Evolutionary conservation across 2,329 filamentous ascomycete genomes (phyloP).

Genomic region (Xylariomycetidae sp.): DNA sequence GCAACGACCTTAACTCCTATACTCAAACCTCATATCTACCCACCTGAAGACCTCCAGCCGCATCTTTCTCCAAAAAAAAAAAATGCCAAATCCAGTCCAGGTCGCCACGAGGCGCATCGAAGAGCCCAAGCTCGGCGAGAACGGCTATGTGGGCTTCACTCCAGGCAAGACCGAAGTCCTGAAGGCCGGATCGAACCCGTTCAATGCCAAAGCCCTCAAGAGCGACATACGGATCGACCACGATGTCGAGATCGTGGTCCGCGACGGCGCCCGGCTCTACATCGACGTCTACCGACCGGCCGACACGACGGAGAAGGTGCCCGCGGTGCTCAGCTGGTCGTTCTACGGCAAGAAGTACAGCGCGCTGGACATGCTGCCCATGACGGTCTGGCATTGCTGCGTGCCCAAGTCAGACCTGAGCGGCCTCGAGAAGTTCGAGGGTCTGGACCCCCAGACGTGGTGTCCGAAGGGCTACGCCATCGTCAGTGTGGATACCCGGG

Average conservation of each 20-base stretch:
- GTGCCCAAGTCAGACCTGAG: conserved; percentile 14
- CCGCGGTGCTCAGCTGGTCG: conserved; percentile 40
- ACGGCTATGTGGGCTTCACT: conserved; percentile 32
- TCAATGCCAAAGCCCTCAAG: conserved; percentile 28
- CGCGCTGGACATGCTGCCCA: conserved; percentile 33
- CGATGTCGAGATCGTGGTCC: conserved; percentile 37
- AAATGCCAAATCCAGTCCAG: conserved; percentile 15
- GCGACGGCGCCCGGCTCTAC: conserved; percentile 39
- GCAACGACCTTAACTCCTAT: too few relatives aligned
- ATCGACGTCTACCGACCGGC: conserved; percentile 41
- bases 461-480: conserved; percentile 29
- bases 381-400: conserved; percentile 16
- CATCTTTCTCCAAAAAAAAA: too few relatives aligned
- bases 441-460: conserved; percentile 22
- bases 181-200: conserved; percentile 30
- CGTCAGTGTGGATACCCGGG: conserved; percentile 29
- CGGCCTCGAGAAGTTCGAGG: conserved; percentile 22
- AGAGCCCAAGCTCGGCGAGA: conserved; percentile 31
- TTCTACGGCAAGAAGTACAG: conserved; percentile 44
- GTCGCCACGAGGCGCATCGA: conserved; percentile 13
- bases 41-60: too few relatives aligned
- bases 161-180: conserved; percentile 35
- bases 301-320: conserved; percentile 29
- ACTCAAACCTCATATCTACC: too few relatives aligned
- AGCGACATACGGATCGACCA: conserved; percentile 39